These are phyloP conservation scores for Ophiostoma ips DNA, from an alignment of 2,329 filamentous ascomycete genomes.

Conservation along the genomic window DNA sequence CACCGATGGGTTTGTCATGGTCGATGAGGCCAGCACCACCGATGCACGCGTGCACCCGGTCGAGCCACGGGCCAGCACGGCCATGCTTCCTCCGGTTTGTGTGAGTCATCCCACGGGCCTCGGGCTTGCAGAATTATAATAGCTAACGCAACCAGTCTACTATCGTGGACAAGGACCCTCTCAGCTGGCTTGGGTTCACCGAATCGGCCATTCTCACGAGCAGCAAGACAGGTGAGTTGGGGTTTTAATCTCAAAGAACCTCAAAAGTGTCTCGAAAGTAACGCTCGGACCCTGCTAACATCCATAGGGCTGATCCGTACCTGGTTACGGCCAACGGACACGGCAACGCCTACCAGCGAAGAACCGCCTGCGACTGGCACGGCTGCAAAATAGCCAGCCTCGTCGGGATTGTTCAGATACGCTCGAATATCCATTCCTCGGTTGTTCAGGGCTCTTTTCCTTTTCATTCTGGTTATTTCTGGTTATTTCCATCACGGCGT, in stretches of 20 bases:
- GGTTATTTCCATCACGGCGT: too few species aligned
- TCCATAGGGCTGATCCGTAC: constrained; percentile 24
- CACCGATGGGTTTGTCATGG: constrained; percentile 33
- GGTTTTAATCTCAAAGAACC: constrained; percentile 11
- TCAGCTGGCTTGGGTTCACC: constrained; percentile 87
- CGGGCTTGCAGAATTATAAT: too few species aligned
- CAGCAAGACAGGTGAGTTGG: constrained; percentile 72
- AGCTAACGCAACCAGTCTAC: constrained; percentile 45
- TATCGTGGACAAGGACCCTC: constrained; percentile 68
- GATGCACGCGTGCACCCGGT: constrained; percentile 60
- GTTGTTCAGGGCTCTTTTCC: too few species aligned
- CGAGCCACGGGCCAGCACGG: constrained; percentile 69
- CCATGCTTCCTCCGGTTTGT: constrained; percentile 82
- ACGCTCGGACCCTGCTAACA: constrained; percentile 12
- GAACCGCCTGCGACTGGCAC: too few species aligned
- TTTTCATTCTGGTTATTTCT: too few species aligned
- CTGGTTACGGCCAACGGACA: constrained; percentile 28
- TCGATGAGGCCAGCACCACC: constrained; percentile 19
- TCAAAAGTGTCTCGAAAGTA: neutral
- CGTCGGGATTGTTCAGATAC: too few species aligned
- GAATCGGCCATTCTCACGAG: constrained; percentile 87
- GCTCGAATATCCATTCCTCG: too few species aligned
- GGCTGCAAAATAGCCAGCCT: neutral
- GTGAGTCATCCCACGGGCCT: too few species aligned
- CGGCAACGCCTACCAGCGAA: constrained; percentile 16